Base-by-base conservation (phyloP, 2,329 filamentous ascomycete species). In the Talaromyces sp. region DNA sequence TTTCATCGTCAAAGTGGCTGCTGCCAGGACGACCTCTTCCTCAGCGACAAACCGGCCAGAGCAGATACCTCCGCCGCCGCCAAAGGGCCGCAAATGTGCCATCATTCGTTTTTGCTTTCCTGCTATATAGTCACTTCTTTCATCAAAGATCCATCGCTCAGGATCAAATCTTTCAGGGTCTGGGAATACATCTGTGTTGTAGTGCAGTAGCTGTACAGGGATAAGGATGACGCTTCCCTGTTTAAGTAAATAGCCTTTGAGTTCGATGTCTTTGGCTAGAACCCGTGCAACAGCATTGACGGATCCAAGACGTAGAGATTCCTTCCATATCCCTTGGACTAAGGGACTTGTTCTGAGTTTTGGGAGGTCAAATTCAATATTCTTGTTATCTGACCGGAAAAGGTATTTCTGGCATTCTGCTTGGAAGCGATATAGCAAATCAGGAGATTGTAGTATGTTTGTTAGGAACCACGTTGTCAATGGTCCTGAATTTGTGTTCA, bases 251-350 rank as follows among this genome's bases (percentile, higher is more conserved):
- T 59, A 62, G 3, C 60, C 60, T 19, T 62, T 43, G n/a, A 59
- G 17, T 29, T 62, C 60, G 2, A 58, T 54, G 27, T 62, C 56
- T 21, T 50, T 52, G 32, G 57, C 54, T 1, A 62, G 41, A 12
- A 62, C 60, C n/a, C 60, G 26, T 8, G 60, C 60, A 52, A 54
- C 54, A 14, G 60, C 56, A 26, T 57, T 62, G 9, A 57, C 52
- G 8, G 55, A 53, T 5, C 60, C 60, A n/a, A 62, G 32, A 17
- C 60, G 35, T 2, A 62, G 35, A 14, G 60, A 57, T 27, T 62
- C 57, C 50, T 62, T 62, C 60, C 60, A 62, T n/a, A 62, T 46
- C 12, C 60, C 60, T 59, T 62, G 60, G 7, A 62, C 38, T 11
- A 59, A 59, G 11, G 56, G 57, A 2, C 55, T 54, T 8, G 46